Evolutionary conservation across 2,329 filamentous ascomycete genomes (phyloP).

Genomic region (Colletotrichum spinosum): DNA sequence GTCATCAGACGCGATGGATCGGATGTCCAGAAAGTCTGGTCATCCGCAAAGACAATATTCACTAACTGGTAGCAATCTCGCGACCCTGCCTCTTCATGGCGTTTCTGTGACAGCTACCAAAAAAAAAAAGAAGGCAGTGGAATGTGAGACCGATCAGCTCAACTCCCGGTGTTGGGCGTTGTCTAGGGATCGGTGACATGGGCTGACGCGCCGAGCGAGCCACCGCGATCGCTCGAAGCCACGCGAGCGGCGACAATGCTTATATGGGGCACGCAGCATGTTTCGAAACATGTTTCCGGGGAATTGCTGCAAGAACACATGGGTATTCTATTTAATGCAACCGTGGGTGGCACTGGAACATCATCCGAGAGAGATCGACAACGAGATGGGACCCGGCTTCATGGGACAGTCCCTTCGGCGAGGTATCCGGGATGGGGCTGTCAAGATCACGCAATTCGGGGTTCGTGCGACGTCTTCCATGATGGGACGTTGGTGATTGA

Average conservation of each 20-base stretch:
- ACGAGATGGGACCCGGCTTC: background rate
- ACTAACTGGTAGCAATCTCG: no score
- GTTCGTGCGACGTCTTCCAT: conserved; percentile 3
- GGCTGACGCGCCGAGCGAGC: background rate
- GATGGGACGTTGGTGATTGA: background rate
- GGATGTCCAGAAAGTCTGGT: no score
- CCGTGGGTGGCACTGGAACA: conserved; percentile 16
- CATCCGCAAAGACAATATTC: no score
- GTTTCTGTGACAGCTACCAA: no score
- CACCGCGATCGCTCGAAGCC: background rate
- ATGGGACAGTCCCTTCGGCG: conserved; percentile 1
- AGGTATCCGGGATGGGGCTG: conserved; percentile 12
- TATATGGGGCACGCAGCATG: background rate
- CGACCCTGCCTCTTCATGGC: no score
- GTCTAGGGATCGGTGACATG: background rate
- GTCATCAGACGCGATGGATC: background rate
- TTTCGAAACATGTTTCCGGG: conserved; percentile 25
- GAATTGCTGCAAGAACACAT: conserved; percentile 1
- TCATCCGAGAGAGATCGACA: conserved; percentile 29
- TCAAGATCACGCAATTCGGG: conserved; percentile 26
- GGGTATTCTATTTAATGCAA: background rate
- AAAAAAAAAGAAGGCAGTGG: background rate
- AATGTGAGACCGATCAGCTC: conserved; percentile 17
- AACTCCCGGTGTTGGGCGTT: background rate
- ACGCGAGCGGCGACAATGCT: background rate